phyloP scores from a whole-genome alignment of 768 basidiomycete genomes.

The Hysterangium stoloniferum region DNA sequence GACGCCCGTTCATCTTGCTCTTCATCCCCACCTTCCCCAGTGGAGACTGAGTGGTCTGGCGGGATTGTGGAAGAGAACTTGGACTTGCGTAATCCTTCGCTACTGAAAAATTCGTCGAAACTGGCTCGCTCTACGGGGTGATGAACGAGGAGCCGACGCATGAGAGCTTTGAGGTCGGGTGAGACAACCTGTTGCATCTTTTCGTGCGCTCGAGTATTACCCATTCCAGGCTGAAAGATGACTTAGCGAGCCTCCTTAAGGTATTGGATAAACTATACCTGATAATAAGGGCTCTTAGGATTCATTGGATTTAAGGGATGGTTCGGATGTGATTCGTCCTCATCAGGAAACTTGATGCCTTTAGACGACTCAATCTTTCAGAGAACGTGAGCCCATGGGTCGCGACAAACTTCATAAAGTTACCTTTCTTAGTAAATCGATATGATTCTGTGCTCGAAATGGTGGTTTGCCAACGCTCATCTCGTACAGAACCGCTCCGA shows the following conservation, averaged over 20 bases:
- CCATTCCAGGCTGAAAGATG: constrained; percentile 6
- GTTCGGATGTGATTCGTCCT: constrained; percentile 9
- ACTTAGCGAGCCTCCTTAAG: not conserved
- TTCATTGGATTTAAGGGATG: constrained; percentile 10
- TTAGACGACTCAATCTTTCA: constrained; percentile 8
- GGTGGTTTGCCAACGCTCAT: constrained; percentile 92
- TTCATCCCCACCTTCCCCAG: not conserved
- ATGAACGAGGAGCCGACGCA: constrained; percentile 75
- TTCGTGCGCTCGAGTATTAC: constrained; percentile 65
- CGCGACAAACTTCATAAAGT: not conserved
- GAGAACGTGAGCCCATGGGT: not conserved
- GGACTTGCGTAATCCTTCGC: constrained; percentile 65
- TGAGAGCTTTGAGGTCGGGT: constrained; percentile 79
- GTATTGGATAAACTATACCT: constrained; percentile 1
- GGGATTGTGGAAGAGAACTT: constrained; percentile 46
- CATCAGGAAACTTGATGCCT: constrained; percentile 10
- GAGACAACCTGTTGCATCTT: constrained; percentile 76
- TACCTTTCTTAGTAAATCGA: constrained; percentile 85
- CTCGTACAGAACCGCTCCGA: constrained; percentile 94
- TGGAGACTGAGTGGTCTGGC: not conserved
- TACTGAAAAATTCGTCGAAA: constrained; percentile 90
- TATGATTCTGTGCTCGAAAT: constrained; percentile 92
- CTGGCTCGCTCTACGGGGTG: constrained; percentile 77
- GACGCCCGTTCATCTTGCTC: not conserved
- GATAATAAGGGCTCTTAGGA: constrained; percentile 9